These are phyloP conservation scores for Hippophae rhamnoides DNA, from an alignment of 306 rosid species.

Conservation along the genomic window DNA sequence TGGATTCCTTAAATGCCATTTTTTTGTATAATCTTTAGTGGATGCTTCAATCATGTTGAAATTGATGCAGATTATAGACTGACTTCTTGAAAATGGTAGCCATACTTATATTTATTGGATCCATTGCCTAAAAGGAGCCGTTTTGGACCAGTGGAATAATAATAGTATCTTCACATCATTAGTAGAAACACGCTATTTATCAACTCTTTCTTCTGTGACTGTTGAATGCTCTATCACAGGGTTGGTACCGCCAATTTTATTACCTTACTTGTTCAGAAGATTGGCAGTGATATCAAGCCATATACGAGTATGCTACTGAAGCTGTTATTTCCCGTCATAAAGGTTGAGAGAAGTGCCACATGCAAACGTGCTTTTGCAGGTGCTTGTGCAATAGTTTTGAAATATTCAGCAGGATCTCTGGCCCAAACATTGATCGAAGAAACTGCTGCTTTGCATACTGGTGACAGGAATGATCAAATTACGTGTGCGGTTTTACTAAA, in stretches of 20 bases:
- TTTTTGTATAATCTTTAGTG: too few relatives aligned
- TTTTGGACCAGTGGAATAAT: too few relatives aligned
- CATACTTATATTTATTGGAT: too few relatives aligned
- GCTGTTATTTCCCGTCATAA: slow-evolving; percentile 76
- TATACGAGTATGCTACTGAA: slow-evolving; percentile 64
- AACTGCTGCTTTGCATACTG: slow-evolving; percentile 61
- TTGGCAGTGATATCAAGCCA: slow-evolving; percentile 70
- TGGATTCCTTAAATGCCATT: too few relatives aligned
- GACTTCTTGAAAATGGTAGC: too few relatives aligned
- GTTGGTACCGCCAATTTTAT: slow-evolving; percentile 95
- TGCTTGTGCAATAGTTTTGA: slow-evolving; percentile 67
- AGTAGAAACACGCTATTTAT: not conserved
- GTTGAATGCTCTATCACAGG: slow-evolving; percentile 33
- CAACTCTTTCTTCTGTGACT: slow-evolving; percentile 3
- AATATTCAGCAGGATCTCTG: slow-evolving; percentile 49
- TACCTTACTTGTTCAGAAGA: slow-evolving; percentile 64
- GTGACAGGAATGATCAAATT: slow-evolving; percentile 75
- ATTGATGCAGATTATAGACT: too few relatives aligned
- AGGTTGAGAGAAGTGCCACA: slow-evolving; percentile 68
- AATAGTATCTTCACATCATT: too few relatives aligned
- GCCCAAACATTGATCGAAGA: slow-evolving; percentile 79
- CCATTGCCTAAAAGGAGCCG: too few relatives aligned
- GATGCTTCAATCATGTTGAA: too few relatives aligned
- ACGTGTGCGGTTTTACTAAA: slow-evolving; percentile 74
- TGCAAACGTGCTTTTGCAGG: slow-evolving; percentile 90